Base-by-base conservation (phyloP, 139 green algal genomes). In the Mychonastes homosphaera region DNA sequence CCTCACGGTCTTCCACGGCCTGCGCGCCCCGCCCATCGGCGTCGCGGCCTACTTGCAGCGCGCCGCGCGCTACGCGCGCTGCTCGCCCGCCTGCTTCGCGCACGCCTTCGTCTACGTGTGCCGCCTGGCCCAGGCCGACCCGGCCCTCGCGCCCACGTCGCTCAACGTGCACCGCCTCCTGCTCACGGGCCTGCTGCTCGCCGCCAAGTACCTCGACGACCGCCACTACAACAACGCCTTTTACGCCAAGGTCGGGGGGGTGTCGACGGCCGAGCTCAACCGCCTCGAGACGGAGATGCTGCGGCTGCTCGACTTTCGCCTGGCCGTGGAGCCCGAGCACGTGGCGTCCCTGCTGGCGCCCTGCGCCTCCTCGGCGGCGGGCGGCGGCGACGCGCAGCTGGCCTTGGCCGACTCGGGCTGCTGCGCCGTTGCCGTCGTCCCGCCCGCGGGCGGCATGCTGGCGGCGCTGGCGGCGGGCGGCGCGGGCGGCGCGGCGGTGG, bases 131-230 rank as follows among this genome's bases (percentile, higher is more conserved):
- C 47, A 73, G 44, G 40, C 55, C 34, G 64, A 81, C 32, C 44
- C 63, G 0, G 67, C 59, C 33, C 52, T 86, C 50, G 56, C 62
- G 32, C 58, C 79, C 28, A 78, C 64, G n/a, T 21, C 41, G 29
- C 61, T 78, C 27, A 93, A 84, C 38, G 67, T 84, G 30, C 84
- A 91, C 58, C 75, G 84, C 28, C 68, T 91, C 27, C 44, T 91
- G 38, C 56, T 87, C 7, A 78, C 71, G 23, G 68, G 69, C 38
- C 41, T 79, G n/a, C 56, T 91, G 56, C 50, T 84, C 10, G 80
- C 84, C 26, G 77, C 74, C 40, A 91, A 91, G 72, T 81, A 93
- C 28, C 64, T 79, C 32, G 84, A 91, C 58, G 83, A 91, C 63
- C 70, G 76, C 53, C 77, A 79, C 48, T 91, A 79, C 74, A 88